phyloP scores from a whole-genome alignment of 1,284 basidiomycete species.

The Coniferiporia sulphurascens region DNA sequence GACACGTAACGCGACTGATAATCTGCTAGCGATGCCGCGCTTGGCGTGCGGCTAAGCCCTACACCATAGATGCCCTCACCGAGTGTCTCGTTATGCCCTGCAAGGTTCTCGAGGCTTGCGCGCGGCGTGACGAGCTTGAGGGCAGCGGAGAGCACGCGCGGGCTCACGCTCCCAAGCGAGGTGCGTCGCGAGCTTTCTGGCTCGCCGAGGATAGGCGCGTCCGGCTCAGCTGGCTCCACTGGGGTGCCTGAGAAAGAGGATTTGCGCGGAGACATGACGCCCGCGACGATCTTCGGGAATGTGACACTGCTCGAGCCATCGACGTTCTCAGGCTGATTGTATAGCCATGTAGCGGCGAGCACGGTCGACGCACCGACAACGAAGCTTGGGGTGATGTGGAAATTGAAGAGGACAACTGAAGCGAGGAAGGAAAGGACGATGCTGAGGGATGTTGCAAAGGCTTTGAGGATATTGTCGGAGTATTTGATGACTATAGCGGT shows the following conservation, averaged over 20 bases:
- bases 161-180: constrained; percentile 1
- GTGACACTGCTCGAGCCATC: neutral
- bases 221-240: constrained; percentile 13
- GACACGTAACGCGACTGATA: constrained; percentile 15
- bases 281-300: constrained; percentile 15
- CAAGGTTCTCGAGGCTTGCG: constrained; percentile 15
- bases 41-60: constrained; percentile 2
- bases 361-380: constrained; percentile 82
- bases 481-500: constrained; percentile 90
- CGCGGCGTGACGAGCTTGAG: constrained; percentile 18
- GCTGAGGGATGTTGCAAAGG: constrained; percentile 90
- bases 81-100: constrained; percentile 13
- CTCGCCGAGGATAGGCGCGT: constrained; percentile 17
- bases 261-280: constrained; percentile 14
- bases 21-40: constrained; percentile 11
- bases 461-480: constrained; percentile 89
- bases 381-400: constrained; percentile 83
- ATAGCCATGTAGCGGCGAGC: constrained; percentile 83
- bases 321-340: constrained; percentile 31
- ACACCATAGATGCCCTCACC: constrained; percentile 4
- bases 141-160: constrained; percentile 12
- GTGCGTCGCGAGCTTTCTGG: constrained; percentile 1
- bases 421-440: constrained; percentile 94
- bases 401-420: constrained; percentile 85
- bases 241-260: constrained; percentile 13